Base-by-base conservation (phyloP, 805 yeast genomes). In the Dipodascus geniculatus region DNA sequence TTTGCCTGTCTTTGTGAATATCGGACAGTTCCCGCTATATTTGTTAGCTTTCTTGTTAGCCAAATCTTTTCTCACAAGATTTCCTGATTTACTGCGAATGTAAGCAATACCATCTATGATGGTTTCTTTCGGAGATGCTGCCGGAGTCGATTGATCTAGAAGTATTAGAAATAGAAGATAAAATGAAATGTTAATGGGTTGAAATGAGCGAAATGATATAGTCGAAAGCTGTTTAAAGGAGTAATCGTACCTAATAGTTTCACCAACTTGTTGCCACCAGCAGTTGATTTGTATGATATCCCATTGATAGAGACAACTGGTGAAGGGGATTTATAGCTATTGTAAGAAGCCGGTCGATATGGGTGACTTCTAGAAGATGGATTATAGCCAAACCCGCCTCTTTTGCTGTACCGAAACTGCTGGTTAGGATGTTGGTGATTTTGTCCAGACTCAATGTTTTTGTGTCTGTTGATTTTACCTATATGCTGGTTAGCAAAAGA, bases 1-100 rank as follows among this genome's bases (percentile, higher is more conserved):
- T 28, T 58, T 55, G 58, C 65, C 67, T 42, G 67, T 64, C 58
- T 56, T 48, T 20, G 66, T 65, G 53, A 57, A 68, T 22, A 57
- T 61, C 17, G 61, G 58, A 55, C 71, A 68, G 2, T 61, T 65
- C 47, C 55, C 44, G 14, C 44, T 38, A 17, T 38, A 38, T 38
- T 38, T 38, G 44, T 38, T 38, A 38, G 44, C 44, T 38, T 38
- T 38, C 44, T n/a, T 38, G 6, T 38, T 6, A 38, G 44, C 44
- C 6, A 38, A 54, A 28, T 62, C 56, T 50, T 55, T 57, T 44
- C 33, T 53, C 33, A 56, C 22, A n/a, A 56, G 44, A 23, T 56
- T 57, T 22, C 58, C 62, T 20, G 55, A 61, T 44, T 58, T 60
- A 16, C 60, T 57, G 22, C 67, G 57, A 2, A 62, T 48, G 51